Conservation (phyloP, 2,329 filamentous ascomycete species). For the Zelopaecilomyces penicillatus region DNA sequence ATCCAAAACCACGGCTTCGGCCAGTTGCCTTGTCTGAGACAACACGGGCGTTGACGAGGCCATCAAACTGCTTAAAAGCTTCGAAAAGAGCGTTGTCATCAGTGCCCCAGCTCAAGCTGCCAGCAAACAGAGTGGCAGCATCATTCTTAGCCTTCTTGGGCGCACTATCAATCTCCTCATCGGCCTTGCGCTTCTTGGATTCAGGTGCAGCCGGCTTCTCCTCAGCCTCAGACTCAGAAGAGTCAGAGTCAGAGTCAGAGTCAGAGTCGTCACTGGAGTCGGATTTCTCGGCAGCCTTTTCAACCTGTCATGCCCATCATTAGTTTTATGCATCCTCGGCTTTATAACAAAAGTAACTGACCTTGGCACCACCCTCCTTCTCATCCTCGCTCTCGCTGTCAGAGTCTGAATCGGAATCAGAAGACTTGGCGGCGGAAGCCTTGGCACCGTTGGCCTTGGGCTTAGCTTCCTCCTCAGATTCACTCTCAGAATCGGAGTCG, state of each 20-base stretch:
- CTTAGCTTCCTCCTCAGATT: constrained; percentile 26
- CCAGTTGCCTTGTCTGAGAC: constrained; percentile 75
- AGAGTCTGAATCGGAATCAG: constrained; percentile 26
- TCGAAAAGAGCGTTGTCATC: constrained; percentile 74
- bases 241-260: constrained; percentile 24
- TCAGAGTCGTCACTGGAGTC: constrained; percentile 28
- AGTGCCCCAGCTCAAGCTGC: constrained; percentile 84
- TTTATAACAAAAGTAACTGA: constrained; percentile 11
- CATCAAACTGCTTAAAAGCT: constrained; percentile 74
- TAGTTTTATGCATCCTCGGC: constrained; percentile 3
- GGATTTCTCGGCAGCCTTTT: constrained; percentile 7
- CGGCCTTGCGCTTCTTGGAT: constrained; percentile 41
- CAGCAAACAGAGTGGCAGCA: constrained; percentile 68
- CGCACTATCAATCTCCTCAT: constrained; percentile 40
- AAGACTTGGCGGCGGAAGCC: constrained; percentile 29
- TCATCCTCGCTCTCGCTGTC: constrained; percentile 19
- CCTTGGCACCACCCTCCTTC: constrained; percentile 18
- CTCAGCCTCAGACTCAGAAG: constrained; percentile 25
- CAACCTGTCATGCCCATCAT: constrained; percentile 26
- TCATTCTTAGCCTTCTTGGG: constrained; percentile 64
- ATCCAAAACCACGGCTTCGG: constrained; percentile 86
- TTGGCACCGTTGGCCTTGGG: constrained; percentile 14
- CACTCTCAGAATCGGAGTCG: constrained; percentile 24
- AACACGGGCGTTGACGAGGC: constrained; percentile 64
- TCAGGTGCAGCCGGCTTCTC: constrained; percentile 30